Conservation (phyloP, 352 stramenopile species). For the Phytophthora hybrid region DNA sequence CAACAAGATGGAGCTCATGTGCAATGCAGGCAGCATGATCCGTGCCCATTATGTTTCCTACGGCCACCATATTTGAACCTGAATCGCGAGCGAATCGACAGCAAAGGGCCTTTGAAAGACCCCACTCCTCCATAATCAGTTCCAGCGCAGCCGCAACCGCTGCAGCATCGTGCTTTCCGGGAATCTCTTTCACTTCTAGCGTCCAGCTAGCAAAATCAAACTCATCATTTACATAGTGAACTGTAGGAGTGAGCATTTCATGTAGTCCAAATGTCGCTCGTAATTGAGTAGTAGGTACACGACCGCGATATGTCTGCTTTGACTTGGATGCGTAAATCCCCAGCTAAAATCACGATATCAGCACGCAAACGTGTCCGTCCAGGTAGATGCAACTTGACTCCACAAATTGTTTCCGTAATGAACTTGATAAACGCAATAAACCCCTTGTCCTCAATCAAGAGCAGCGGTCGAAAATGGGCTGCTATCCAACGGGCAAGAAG, state of each 20-base stretch:
- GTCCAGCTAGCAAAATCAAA: slow-evolving; percentile 14
- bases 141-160: slow-evolving; percentile 13
- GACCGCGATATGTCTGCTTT: slow-evolving; percentile 1
- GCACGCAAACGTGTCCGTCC: neutral
- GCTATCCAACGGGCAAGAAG: slow-evolving; percentile 15
- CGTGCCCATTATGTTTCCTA: slow-evolving; percentile 3
- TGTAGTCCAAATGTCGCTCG: slow-evolving; percentile 24
- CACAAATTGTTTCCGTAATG: slow-evolving; percentile 6
- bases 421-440: slow-evolving; percentile 17
- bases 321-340: neutral
- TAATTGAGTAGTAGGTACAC: slow-evolving; percentile 20
- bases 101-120: neutral
- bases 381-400: neutral
- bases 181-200: slow-evolving; percentile 13
- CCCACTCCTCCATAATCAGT: slow-evolving; percentile 10
- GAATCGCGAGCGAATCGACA: slow-evolving; percentile 9
- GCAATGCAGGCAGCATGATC: slow-evolving; percentile 17
- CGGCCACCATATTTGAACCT: slow-evolving; percentile 16
- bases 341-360: neutral
- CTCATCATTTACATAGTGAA: slow-evolving; percentile 10
- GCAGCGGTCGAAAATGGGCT: slow-evolving; percentile 11
- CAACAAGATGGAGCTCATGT: slow-evolving; percentile 21
- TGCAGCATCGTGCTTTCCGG: slow-evolving; percentile 14
- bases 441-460: slow-evolving; percentile 15
- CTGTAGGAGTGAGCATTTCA: slow-evolving; percentile 16